These are phyloP conservation scores for Echinochloa phyllopogon DNA, from an alignment of 176 grass and related monocot genomes.

Conservation along the genomic window DNA sequence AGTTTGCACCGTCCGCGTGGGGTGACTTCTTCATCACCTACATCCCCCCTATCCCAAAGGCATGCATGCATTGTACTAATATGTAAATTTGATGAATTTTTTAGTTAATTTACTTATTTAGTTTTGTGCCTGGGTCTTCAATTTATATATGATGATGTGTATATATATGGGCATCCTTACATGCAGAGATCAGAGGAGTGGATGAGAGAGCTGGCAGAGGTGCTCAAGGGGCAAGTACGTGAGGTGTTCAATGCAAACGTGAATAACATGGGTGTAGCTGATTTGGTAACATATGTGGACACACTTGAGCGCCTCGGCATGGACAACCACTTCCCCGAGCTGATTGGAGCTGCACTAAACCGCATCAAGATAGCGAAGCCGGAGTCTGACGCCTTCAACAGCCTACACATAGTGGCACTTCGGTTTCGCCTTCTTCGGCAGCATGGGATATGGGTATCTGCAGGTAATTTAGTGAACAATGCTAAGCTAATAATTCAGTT, in stretches of 20 bases:
- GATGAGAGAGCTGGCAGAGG: constrained; percentile 1
- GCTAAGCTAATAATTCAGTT: too few species aligned
- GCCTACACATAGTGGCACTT: neutral
- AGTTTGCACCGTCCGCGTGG: neutral
- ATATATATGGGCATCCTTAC: too few species aligned
- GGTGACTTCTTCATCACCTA: constrained; percentile 15
- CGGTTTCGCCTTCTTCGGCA: constrained; percentile 13
- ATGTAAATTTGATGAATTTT: too few species aligned
- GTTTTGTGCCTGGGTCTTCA: too few species aligned
- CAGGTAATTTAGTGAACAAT: neutral
- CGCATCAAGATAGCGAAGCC: neutral
- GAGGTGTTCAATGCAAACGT: neutral
- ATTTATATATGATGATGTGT: too few species aligned
- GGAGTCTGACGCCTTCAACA: neutral
- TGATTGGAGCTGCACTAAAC: neutral
- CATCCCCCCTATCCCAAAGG: neutral
- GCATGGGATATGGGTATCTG: constrained; percentile 2
- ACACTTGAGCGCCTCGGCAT: neutral
- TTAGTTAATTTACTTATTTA: too few species aligned
- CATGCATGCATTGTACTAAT: neutral
- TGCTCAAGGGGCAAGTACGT: neutral
- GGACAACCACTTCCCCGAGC: neutral
- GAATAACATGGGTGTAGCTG: neutral
- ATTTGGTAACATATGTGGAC: neutral
- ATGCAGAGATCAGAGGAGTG: neutral